Evolutionary conservation across 1,284 basidiomycete genomes (phyloP).

Genomic region (Thecaphora thlaspeos): DNA sequence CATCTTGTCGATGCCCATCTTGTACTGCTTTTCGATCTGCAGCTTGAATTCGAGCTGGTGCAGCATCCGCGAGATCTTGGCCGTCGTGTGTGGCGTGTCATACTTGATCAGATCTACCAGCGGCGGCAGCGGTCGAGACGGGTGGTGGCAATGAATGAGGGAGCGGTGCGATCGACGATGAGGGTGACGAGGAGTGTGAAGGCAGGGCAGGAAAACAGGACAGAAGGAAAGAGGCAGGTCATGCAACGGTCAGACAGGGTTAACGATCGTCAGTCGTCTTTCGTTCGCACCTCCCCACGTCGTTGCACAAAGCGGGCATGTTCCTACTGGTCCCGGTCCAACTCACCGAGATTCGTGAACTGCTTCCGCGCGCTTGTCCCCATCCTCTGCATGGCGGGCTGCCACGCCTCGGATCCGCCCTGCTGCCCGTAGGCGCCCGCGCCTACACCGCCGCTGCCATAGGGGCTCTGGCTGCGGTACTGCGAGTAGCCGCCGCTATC

Average conservation of each 20-base stretch:
- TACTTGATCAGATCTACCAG: constrained; percentile 84
- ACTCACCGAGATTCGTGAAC: constrained; percentile 46
- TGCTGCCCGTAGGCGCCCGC: constrained; percentile 8
- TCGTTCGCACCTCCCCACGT: no score
- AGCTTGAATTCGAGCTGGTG: constrained; percentile 99
- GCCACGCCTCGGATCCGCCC: constrained; percentile 27
- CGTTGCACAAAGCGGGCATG: no score
- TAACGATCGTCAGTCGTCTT: no score
- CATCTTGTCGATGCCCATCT: constrained; percentile 99
- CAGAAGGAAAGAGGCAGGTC: no score
- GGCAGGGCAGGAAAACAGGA: no score
- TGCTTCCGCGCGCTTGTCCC: constrained; percentile 46
- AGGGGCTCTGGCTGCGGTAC: constrained; percentile 31
- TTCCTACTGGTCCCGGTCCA: no score
- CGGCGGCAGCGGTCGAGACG: background rate
- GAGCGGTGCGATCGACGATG: no score
- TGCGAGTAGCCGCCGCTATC: constrained; percentile 23
- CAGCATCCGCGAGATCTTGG: constrained; percentile 96
- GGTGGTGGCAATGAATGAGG: constrained; percentile 2
- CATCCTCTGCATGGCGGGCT: constrained; percentile 42
- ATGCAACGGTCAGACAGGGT: no score
- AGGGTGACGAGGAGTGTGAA: no score
- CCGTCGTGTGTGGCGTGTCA: constrained; percentile 91
- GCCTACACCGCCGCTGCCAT: constrained; percentile 6
- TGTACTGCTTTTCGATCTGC: constrained; percentile 97